Evolutionary conservation across 768 basidiomycete genomes (phyloP).

Genomic region (Tulasnella sp.): DNA sequence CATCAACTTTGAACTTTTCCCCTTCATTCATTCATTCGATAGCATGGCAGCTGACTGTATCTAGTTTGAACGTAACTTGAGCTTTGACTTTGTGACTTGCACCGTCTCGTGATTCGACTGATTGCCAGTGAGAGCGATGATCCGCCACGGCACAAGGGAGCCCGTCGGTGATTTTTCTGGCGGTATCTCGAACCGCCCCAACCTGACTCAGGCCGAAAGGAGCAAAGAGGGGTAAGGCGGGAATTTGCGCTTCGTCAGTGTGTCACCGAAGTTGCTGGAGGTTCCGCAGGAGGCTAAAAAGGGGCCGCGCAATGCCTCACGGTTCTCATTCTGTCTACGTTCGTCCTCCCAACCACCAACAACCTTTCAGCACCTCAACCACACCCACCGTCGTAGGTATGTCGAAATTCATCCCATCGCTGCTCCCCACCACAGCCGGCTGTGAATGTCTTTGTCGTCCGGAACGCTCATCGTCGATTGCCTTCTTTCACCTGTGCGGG

Average conservation of each 20-base stretch:
- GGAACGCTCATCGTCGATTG: constrained; percentile 7
- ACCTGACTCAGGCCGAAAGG: constrained; percentile 12
- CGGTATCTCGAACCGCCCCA: background rate
- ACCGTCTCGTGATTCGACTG: background rate
- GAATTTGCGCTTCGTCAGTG: background rate
- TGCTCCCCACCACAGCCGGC: background rate
- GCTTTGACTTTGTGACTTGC: background rate
- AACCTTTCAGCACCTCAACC: constrained; percentile 9
- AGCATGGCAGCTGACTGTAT: background rate
- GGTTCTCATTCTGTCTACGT: constrained; percentile 8
- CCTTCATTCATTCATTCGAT: background rate
- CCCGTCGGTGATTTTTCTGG: constrained; percentile 6
- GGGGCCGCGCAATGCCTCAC: constrained; percentile 14
- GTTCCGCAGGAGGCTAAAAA: constrained; percentile 3
- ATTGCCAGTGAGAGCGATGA: background rate
- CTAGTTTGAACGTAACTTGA: constrained; percentile 3
- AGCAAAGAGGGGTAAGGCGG: background rate
- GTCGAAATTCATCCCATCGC: background rate
- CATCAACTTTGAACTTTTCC: background rate
- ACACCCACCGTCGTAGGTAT: constrained; percentile 5
- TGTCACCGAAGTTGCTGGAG: constrained; percentile 13
- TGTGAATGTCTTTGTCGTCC: background rate
- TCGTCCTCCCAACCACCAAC: constrained; percentile 8
- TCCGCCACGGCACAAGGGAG: background rate
- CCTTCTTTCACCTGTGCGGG: background rate